Base-by-base conservation (phyloP, 75 land plant species). In the Picea glauca region DNA sequence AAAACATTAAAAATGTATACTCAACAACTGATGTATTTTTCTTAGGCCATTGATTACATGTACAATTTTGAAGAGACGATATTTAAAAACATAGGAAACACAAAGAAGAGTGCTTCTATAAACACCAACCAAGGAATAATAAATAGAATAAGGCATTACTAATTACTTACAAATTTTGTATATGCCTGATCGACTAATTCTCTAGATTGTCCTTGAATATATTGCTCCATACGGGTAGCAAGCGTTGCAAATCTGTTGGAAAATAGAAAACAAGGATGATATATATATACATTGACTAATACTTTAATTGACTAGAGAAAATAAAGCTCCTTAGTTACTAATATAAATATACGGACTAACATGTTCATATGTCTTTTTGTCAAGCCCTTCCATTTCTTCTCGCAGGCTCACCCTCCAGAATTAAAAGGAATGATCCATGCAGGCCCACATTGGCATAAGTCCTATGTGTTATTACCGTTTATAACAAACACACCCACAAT, bases 161-260 rank as follows among this genome's bases (percentile, higher is more conserved):
- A 60, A 79, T 70, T 33, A 82, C 92, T 93, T 65, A 98, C 99
- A 83, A 98, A 82, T 84, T 95, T 98, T 78, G 87, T 89, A 74
- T 98, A 98, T n/a, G 99, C 98, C 58, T 88, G 92, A 80, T 98
- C 99, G 61, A 95, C 94, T 82, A 98, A 87, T 70, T 98, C 99
- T 79, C 99, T 90, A 2, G 99, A 98, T 72, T 93, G 95, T 54
- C 96, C 98, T 79, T 90, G 94, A 64, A 97, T 91, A 80, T 93
- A 90, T 78, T 89, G 91, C 83, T 97, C 99, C 99, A 97, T 95
- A 32, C 98, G 93, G 58, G 88, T 80, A 38, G 99, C 99, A 84
- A 97, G 91, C 72, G 88, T 85, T 43, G 98, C 94, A 88, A 98
- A 98, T 77, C 99, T 98, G 21, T 63, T n/a, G 26, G 9, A 63